These are phyloP conservation scores for Quercus engelmannii DNA, from an alignment of 306 rosid genomes.

Conservation along the genomic window DNA sequence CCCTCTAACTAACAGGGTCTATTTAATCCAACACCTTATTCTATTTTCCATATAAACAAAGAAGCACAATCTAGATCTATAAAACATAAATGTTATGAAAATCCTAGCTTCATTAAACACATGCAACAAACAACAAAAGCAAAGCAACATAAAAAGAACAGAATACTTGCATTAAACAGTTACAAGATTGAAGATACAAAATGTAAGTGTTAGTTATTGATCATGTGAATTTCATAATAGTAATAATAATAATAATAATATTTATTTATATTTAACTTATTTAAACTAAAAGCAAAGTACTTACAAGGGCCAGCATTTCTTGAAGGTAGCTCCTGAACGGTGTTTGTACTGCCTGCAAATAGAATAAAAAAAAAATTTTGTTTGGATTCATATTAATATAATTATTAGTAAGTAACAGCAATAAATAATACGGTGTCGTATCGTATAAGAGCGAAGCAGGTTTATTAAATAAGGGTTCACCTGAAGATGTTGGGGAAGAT, in stretches of 20 bases:
- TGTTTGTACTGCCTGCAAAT: slow-evolving; percentile 80
- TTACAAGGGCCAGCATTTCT: slow-evolving; percentile 77
- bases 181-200: too few species aligned
- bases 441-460: too few species aligned
- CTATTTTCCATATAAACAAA: neutral
- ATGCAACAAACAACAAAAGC: neutral
- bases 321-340: slow-evolving; percentile 94
- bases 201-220: too few species aligned
- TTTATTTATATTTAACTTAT: too few species aligned
- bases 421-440: too few species aligned
- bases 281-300: neutral
- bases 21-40: neutral
- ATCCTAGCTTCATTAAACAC: neutral
- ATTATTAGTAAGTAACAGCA: too few species aligned
- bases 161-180: too few species aligned
- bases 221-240: too few species aligned
- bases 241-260: too few species aligned
- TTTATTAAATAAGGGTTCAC: slow-evolving; percentile 13
- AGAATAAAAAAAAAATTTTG: neutral
- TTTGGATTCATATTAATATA: too few species aligned
- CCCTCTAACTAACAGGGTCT: neutral
- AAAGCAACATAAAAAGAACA: neutral
- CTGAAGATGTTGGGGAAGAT: slow-evolving; percentile 84
- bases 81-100: neutral
- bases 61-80: too few species aligned